A percentile compares a stretch with the other conserved stretches of the same genome.
phyloP scores from a whole-genome alignment of 2,329 filamentous ascomycete species.

The Ampelomyces quisqualis region DNA sequence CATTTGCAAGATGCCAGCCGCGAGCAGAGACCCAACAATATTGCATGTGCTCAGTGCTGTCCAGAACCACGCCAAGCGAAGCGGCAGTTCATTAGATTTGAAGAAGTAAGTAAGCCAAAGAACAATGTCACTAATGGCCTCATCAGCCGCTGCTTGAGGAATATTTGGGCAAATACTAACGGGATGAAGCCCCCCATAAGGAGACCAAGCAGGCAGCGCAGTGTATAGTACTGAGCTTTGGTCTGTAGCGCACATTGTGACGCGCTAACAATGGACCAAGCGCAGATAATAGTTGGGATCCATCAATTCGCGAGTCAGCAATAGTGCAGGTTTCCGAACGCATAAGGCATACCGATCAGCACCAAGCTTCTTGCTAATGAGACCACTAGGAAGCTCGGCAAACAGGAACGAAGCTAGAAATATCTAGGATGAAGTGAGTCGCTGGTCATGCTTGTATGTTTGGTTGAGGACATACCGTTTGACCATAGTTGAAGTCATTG shows the following conservation, averaged over 20 bases:
- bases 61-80: conserved; percentile 49
- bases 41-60: conserved; percentile 42
- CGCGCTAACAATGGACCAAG: conserved; percentile 41
- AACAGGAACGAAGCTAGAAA: conserved; percentile 48
- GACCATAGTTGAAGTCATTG: conserved; percentile 36
- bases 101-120: conserved; percentile 49
- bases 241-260: conserved; percentile 40
- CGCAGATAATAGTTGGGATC: conserved; percentile 42
- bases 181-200: conserved; percentile 40
- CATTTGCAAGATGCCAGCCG: conserved; percentile 47
- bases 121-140: conserved; percentile 40
- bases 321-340: no score
- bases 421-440: conserved; percentile 18
- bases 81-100: conserved; percentile 44
- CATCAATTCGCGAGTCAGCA: conserved; percentile 20
- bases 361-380: conserved; percentile 55
- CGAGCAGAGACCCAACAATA: conserved; percentile 43
- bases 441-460: neutral
- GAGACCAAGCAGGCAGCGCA: conserved; percentile 45
- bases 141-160: conserved; percentile 25
- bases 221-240: conserved; percentile 41
- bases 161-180: neutral
- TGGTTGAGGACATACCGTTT: conserved; percentile 44
- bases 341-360: conserved; percentile 47
- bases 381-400: conserved; percentile 53